Evolutionary conservation across 257 asterid genomes (phyloP).

Genomic region (Nicotiana benthamiana): DNA sequence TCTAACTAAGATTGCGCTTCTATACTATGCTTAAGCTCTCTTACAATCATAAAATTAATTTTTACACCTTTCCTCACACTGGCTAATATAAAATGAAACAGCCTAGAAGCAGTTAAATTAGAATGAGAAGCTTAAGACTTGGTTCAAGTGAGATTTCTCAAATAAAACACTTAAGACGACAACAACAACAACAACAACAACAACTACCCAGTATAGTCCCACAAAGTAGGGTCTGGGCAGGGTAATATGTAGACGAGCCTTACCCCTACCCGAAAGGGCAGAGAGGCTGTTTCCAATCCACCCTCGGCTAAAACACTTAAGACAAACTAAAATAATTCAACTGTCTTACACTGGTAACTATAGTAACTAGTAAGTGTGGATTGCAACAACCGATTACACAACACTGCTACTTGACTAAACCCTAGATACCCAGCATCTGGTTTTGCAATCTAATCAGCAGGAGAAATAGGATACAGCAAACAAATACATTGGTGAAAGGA

Average conservation of each 20-base stretch:
- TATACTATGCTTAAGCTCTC: not conserved
- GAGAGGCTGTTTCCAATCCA: too few species aligned
- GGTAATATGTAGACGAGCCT: too few species aligned
- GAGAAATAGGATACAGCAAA: not conserved
- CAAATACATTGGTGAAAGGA: not conserved
- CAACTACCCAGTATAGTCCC: too few species aligned
- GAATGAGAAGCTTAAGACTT: not conserved
- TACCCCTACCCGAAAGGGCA: too few species aligned
- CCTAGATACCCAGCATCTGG: not conserved
- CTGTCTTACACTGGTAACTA: not conserved
- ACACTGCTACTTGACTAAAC: not conserved
- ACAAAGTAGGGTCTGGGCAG: too few species aligned
- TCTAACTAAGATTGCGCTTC: not conserved
- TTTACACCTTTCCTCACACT: not conserved
- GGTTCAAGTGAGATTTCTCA: not conserved
- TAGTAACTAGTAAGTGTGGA: not conserved
- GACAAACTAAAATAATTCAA: not conserved
- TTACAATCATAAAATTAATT: not conserved
- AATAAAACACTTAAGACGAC: not conserved
- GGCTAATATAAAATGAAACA: not conserved
- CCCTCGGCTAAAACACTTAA: not conserved
- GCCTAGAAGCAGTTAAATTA: not conserved
- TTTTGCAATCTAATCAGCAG: not conserved
- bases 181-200: too few species aligned
- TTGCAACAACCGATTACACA: not conserved